Base-by-base conservation (phyloP, 2,329 filamentous ascomycete species). In the Neonectria punicea region DNA sequence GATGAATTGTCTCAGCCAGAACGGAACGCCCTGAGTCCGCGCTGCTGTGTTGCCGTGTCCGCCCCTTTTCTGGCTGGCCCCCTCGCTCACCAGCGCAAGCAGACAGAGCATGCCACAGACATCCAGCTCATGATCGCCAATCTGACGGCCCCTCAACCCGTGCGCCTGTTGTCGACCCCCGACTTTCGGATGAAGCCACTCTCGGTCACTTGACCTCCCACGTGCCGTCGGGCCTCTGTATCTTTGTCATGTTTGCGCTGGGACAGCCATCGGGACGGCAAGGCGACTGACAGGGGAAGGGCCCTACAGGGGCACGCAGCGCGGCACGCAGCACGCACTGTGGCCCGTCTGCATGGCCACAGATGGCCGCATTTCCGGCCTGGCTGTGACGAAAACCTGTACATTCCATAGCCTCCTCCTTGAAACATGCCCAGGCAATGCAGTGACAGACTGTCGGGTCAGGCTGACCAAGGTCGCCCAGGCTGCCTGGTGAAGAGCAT, bases 101-200 rank as follows among this genome's bases (percentile, higher is more conserved):
- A 25, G 30, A 58, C 49, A 55, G 54, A 70, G 63, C 70, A 69
- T 64, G 63, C 63, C 66, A 63, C 56, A 16, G 34, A 51, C 14
- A 39, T 43, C 46, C 32, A 41, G 36, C 34, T 36, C 62, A 66
- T 46, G 57, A 67, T 73, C 68, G 70, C 71, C 68, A 72, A 73
- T 72, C 70, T 71, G 44, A 36, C 64, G 56, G 56, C 59, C 63
- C 68, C 62, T 64, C 67, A 67, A 70, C 56, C 69, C 73, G 70
- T 67, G 63, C 55, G 63, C 66, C 49, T 58, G 64, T 61, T 64
- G 18, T 49, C 46, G 53, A 63, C 69, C 63, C 68, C 63, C 55
- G 63, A 67, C 64, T 67, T 51, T 51, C 53, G 25, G 53, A 18
- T 34, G 61, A 70, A 72, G 66, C 68, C 63, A 63, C 65, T 46